phyloP scores from a whole-genome alignment of 2,329 filamentous ascomycete species.

The Cercospora sp. region DNA sequence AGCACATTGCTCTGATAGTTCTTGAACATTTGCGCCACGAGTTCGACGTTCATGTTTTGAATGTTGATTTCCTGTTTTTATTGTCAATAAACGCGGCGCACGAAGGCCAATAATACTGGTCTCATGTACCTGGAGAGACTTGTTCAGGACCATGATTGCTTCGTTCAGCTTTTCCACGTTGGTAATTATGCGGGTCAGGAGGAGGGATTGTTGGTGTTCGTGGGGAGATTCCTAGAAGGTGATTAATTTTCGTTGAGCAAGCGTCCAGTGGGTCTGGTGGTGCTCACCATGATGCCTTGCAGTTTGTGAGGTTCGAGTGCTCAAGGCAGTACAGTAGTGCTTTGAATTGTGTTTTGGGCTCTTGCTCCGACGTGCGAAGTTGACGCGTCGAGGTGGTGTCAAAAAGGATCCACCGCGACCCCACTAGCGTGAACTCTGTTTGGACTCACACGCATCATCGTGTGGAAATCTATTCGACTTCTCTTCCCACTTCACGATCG shows the following conservation, averaged over 20 bases:
- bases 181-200: slow-evolving; percentile 92
- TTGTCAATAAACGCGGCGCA: not conserved
- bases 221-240: slow-evolving; percentile 97
- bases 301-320: not conserved
- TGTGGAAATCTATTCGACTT: not conserved
- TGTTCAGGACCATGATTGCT: slow-evolving; percentile 88
- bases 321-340: no score
- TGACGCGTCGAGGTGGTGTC: slow-evolving; percentile 1
- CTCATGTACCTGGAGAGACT: slow-evolving; percentile 70
- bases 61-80: slow-evolving; percentile 91
- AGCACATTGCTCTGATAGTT: slow-evolving; percentile 98
- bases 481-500: not conserved
- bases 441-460: slow-evolving; percentile 15
- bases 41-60: slow-evolving; percentile 97
- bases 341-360: no score
- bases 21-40: slow-evolving; percentile 99
- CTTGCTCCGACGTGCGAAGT: no score
- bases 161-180: slow-evolving; percentile 99
- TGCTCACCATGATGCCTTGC: not conserved
- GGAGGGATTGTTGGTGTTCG: slow-evolving; percentile 91
- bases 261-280: no score
- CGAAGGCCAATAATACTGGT: no score
- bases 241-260: no score
- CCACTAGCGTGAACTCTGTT: slow-evolving; percentile 1
- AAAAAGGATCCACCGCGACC: not conserved